These are phyloP conservation scores for Priceomyces fermenticarens DNA, from an alignment of 805 yeast species.

Conservation along the genomic window DNA sequence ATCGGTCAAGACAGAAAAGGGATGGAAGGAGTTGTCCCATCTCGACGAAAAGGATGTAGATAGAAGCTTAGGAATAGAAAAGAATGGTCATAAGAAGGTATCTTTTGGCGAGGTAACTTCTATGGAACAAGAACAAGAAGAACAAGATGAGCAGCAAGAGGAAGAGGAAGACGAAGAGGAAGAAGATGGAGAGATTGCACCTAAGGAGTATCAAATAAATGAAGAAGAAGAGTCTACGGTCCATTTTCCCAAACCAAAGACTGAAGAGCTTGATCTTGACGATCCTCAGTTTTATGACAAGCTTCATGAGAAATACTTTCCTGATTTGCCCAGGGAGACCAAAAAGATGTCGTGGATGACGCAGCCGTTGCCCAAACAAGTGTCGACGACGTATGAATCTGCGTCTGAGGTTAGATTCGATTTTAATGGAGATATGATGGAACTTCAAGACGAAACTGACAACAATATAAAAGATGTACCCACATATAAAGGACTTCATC, in stretches of 20 bases:
- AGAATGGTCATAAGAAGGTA: conserved; percentile 5
- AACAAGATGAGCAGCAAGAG: conserved; percentile 17
- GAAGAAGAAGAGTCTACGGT: conserved; percentile 45
- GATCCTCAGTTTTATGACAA: conserved; percentile 79
- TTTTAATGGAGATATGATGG: conserved; percentile 74
- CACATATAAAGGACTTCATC: conserved; percentile 73
- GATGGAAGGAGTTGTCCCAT: conserved; percentile 27
- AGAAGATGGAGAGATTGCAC: conserved; percentile 46
- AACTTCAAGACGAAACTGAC: conserved; percentile 29
- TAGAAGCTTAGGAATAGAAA: conserved; percentile 31
- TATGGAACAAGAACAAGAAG: conserved; percentile 21
- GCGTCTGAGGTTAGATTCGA: conserved; percentile 81
- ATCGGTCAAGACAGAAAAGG: conserved; percentile 36
- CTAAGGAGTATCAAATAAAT: conserved; percentile 38
- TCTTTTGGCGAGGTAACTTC: conserved; percentile 28
- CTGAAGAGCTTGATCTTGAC: conserved; percentile 50
- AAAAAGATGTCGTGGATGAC: conserved; percentile 91
- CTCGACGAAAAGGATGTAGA: conserved; percentile 35
- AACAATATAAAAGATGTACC: conserved; percentile 31
- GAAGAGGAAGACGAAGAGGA: conserved; percentile 45
- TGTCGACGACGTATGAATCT: conserved; percentile 45
- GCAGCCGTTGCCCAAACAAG: conserved; percentile 48
- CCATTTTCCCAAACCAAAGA: conserved; percentile 62
- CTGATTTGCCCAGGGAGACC: conserved; percentile 82
- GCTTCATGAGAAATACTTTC: conserved; percentile 80